These are phyloP conservation scores for Carallia brachiata DNA, from an alignment of 345 rosid species.

Conservation along the genomic window DNA sequence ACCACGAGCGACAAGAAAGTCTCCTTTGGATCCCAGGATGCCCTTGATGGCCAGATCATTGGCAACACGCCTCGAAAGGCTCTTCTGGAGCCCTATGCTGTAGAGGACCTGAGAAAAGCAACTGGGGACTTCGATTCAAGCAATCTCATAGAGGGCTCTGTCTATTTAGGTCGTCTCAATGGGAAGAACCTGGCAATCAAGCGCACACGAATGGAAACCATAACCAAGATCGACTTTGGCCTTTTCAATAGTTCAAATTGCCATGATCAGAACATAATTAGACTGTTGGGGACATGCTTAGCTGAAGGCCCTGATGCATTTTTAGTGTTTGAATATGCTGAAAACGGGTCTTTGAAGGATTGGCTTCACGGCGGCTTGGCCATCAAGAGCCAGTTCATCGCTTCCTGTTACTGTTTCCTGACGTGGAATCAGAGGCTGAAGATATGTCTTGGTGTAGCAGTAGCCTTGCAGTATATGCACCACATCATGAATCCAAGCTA, in stretches of 20 bases:
- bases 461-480: conserved; percentile 85
- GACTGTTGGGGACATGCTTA: conserved; percentile 65
- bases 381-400: conserved; percentile 86
- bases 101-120: conserved; percentile 69
- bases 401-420: conserved; percentile 85
- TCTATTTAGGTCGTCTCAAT: conserved; percentile 70
- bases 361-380: conserved; percentile 94
- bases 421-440: conserved; percentile 86
- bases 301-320: conserved; percentile 42
- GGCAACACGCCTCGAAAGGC: conserved; percentile 44
- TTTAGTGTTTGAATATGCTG: conserved; percentile 74
- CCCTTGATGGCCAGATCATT: conserved; percentile 40
- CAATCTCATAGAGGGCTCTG: conserved; percentile 71
- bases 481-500: conserved; percentile 71
- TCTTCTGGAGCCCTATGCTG: conserved; percentile 49
- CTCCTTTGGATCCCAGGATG: conserved; percentile 69
- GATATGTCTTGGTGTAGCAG: conserved; percentile 81
- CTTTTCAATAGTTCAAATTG: conserved; percentile 54
- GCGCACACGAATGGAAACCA: conserved; percentile 30
- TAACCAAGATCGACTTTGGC: conserved; percentile 49
- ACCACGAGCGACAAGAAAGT: conserved; percentile 83
- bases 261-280: conserved; percentile 72
- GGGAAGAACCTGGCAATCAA: conserved; percentile 80
- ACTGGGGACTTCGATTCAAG: conserved; percentile 73
- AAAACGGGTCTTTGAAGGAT: conserved; percentile 82